Percentiles rank a stretch among this genome's conserved stretches.
Evolutionary conservation across 768 basidiomycete species (phyloP).

Genomic region (Termitomyces sp.): DNA sequence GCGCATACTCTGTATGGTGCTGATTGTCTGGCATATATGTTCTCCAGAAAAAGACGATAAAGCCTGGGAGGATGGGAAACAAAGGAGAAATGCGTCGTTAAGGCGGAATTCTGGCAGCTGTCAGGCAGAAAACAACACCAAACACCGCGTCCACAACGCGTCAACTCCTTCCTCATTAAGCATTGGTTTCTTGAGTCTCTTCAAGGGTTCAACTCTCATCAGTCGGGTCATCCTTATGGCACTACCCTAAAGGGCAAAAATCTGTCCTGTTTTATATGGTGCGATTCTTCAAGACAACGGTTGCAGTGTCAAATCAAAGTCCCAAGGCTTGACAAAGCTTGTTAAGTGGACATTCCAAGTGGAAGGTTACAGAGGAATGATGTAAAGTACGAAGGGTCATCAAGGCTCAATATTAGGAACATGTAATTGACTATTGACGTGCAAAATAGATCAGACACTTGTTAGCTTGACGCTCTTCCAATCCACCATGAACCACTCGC

Average conservation of each 20-base stretch:
- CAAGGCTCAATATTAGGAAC: too few relatives aligned
- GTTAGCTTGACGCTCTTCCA: not conserved
- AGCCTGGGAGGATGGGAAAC: not conserved
- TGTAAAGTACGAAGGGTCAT: too few relatives aligned
- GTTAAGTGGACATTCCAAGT: too few relatives aligned
- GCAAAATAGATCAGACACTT: too few relatives aligned
- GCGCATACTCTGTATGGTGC: constrained; percentile 41
- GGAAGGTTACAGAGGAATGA: too few relatives aligned
- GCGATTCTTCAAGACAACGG: not conserved
- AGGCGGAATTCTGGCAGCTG: not conserved
- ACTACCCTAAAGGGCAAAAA: not conserved
- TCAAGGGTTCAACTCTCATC: not conserved
- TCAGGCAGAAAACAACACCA: not conserved
- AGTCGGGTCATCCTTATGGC: not conserved
- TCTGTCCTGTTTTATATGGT: not conserved
- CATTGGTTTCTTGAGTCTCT: not conserved
- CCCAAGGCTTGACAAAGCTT: too few relatives aligned
- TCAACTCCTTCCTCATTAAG: not conserved
- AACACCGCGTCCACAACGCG: constrained; percentile 6
- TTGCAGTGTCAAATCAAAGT: too few relatives aligned
- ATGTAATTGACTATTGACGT: too few relatives aligned
- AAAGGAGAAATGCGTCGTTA: not conserved
- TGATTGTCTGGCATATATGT: constrained; percentile 19
- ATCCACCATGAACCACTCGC: too few relatives aligned
- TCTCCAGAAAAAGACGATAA: not conserved